A percentile compares a stretch with the other conserved stretches of the same genome.
phyloP scores from a whole-genome alignment of 768 basidiomycete genomes.

The Pisolithus sp. region DNA sequence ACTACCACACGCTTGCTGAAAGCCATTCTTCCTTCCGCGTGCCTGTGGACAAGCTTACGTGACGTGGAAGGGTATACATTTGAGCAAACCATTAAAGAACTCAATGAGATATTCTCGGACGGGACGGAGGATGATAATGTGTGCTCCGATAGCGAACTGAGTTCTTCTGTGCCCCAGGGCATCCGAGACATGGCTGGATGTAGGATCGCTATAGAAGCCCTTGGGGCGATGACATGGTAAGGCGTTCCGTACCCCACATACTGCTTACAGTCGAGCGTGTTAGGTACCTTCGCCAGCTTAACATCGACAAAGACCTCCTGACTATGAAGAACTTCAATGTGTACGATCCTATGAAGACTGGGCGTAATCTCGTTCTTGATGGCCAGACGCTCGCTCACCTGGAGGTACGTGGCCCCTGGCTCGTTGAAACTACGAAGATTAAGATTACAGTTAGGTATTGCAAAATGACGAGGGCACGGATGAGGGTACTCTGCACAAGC shows the following conservation, averaged over 20 bases:
- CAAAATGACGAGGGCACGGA: constrained; percentile 91
- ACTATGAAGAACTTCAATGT: constrained; percentile 97
- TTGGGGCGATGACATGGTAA: constrained; percentile 91
- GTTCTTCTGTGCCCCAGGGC: constrained; percentile 50
- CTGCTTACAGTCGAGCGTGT: not conserved
- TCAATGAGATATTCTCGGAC: constrained; percentile 59
- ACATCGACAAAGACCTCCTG: constrained; percentile 92
- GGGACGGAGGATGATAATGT: constrained; percentile 37
- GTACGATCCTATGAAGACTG: constrained; percentile 90
- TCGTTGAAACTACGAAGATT: not conserved
- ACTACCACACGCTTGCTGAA: constrained; percentile 79
- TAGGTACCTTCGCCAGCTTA: constrained; percentile 85
- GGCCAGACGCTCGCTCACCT: constrained; percentile 94
- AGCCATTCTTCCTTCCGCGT: constrained; percentile 67
- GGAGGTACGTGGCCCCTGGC: constrained; percentile 48
- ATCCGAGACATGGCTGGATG: constrained; percentile 70
- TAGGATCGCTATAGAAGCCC: constrained; percentile 66
- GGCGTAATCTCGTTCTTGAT: constrained; percentile 81
- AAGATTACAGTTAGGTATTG: constrained; percentile 47
- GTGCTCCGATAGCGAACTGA: constrained; percentile 37
- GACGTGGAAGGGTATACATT: constrained; percentile 78
- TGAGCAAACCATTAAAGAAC: constrained; percentile 59
- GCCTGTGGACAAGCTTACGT: constrained; percentile 85
- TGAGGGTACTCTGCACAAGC: constrained; percentile 80
- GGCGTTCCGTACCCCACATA: constrained; percentile 10